Evolutionary conservation across 2,329 filamentous ascomycete genomes (phyloP), one percentile per base, ranked within the genome.

Genomic region (Colletotrichum endophyticum): DNA sequence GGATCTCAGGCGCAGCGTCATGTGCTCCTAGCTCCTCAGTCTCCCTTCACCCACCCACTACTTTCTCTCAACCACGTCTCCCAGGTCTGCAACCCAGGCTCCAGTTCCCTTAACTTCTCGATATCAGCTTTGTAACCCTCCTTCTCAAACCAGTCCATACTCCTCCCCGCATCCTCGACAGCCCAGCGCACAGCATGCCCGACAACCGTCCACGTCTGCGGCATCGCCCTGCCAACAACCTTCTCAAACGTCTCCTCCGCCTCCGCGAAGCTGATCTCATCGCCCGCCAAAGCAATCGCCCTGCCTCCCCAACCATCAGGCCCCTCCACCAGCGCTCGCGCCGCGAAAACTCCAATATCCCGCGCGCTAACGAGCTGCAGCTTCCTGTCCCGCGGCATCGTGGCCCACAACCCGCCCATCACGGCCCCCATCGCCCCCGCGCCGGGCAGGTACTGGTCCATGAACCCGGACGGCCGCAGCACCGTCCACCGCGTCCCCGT

Each of bases 331-430:
- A 78, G 56, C 25, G 73, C 77, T 66, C 68, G 32, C 4, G 66
- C 76, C 0, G 77, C 77, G 9, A 78, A 78, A 0, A 74, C 49
- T 2, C 81, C 81, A 13, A 82, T 82, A 7, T 82, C 81, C 5
- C 74, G 78, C 0, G 80, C 81, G 11, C 81, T 81, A 7, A 82
- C 39, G 5, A 82, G 59, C 56, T 82, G 81, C 79, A 82, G 80
- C 68, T 74, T 79, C 8, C 78, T 78, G 5, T 80, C 78, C 0
- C 16, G 34, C 0, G 78, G 79, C 79, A 82, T 81, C 6, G 78
- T 77, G 12, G 77, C 76, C 81, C 80, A 80, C 3, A 80, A 66
- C 1, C 78, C 76, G 6, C 78, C 79, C 80, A 82, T 81, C 64
- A 82, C 72, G 30, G 78, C 64, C 2, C 80, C 79, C 6, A 82